phyloP scores from a whole-genome alignment of 2,329 filamentous ascomycete species.

The Fusarium sp. region DNA sequence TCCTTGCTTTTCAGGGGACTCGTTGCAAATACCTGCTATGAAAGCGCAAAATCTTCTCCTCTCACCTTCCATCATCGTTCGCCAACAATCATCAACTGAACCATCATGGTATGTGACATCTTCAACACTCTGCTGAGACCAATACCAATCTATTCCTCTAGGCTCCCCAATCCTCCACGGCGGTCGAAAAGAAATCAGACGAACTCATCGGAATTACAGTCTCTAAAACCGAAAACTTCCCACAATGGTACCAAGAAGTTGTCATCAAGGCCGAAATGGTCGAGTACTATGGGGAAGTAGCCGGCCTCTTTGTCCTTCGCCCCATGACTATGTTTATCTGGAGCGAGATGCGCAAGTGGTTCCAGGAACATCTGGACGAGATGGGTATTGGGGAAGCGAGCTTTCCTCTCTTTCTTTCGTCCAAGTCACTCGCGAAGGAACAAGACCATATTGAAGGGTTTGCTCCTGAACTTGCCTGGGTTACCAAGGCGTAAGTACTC shows the following conservation, averaged over 20 bases:
- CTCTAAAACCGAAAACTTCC: constrained; percentile 86
- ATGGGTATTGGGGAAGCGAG: constrained; percentile 95
- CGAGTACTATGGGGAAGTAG: constrained; percentile 93
- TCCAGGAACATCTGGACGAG: constrained; percentile 81
- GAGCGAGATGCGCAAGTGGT: constrained; percentile 75
- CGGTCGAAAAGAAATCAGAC: constrained; percentile 66
- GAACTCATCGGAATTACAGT: constrained; percentile 90
- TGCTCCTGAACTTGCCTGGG: constrained; percentile 91
- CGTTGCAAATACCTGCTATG: neutral
- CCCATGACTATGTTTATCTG: constrained; percentile 75
- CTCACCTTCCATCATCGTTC: too few species aligned
- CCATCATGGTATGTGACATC: neutral
- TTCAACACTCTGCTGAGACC: accelerated
- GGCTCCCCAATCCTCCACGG: neutral
- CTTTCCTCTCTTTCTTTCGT: constrained; percentile 96
- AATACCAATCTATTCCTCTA: neutral
- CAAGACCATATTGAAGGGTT: constrained; percentile 99
- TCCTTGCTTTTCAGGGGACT: neutral
- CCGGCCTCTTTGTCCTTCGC: constrained; percentile 94
- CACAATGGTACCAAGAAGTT: constrained; percentile 97
- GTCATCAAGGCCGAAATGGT: constrained; percentile 97
- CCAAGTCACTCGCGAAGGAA: constrained; percentile 87
- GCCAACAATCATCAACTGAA: neutral
- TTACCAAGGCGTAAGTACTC: constrained; percentile 78
- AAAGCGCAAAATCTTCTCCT: neutral